phyloP scores from a whole-genome alignment of 805 yeast genomes.

The Yamadazyma endophytica region DNA sequence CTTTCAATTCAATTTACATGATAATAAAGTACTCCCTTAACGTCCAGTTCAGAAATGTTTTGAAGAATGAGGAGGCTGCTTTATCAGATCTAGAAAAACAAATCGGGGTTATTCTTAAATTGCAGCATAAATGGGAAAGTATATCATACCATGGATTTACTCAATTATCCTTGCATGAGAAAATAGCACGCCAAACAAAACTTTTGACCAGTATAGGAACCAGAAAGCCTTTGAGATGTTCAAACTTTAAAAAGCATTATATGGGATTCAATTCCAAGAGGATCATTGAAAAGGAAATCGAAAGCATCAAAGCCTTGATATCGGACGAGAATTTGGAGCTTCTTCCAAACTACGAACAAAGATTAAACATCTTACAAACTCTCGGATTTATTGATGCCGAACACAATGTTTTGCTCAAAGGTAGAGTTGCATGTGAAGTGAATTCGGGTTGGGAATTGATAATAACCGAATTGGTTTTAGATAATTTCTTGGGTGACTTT shows the following conservation, averaged over 20 bases:
- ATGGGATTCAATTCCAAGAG: conserved; percentile 43
- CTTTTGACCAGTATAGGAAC: conserved; percentile 25
- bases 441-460: conserved; percentile 89
- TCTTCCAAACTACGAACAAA: conserved; percentile 89
- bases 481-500: conserved; percentile 87
- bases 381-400: conserved; percentile 76
- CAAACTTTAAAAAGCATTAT: conserved; percentile 43
- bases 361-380: conserved; percentile 72
- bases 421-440: conserved; percentile 79
- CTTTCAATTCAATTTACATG: conserved; percentile 39
- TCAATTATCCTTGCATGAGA: conserved; percentile 33
- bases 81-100: conserved; percentile 33
- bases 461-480: conserved; percentile 82
- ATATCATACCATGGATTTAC: conserved; percentile 31
- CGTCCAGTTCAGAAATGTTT: conserved; percentile 27
- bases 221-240: conserved; percentile 28
- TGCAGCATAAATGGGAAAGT: conserved; percentile 42
- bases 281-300: conserved; percentile 47
- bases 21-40: conserved; percentile 36
- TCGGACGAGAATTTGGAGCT: conserved; percentile 87
- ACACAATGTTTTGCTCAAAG: conserved; percentile 79
- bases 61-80: conserved; percentile 32
- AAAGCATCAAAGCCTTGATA: conserved; percentile 53
- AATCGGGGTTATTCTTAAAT: conserved; percentile 29
- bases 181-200: conserved; percentile 31